phyloP scores from a whole-genome alignment of 2,329 filamentous ascomycete species.

The Cytospora paraplurivora region DNA sequence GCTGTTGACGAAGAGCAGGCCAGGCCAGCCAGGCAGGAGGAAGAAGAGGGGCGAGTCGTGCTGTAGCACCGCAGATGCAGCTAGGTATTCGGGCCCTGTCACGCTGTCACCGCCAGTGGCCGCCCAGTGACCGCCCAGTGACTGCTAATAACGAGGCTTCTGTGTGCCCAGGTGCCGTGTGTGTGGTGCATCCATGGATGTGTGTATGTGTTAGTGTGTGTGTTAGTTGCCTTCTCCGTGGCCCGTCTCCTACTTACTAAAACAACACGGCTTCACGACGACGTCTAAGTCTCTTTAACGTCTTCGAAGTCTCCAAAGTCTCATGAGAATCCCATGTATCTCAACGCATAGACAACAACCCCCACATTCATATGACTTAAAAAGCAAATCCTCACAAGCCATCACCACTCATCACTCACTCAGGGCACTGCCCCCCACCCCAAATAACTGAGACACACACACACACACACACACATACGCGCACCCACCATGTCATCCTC shows the following conservation, averaged over 20 bases:
- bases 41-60: conserved; percentile 21
- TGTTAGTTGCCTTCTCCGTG: conserved; percentile 18
- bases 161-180: too few relatives aligned
- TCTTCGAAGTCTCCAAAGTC: too few relatives aligned
- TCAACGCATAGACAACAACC: background rate
- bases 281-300: too few relatives aligned
- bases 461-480: background rate
- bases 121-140: background rate
- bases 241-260: background rate
- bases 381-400: background rate
- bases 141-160: background rate
- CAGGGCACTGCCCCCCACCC: background rate
- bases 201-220: background rate
- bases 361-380: background rate
- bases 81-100: conserved; percentile 15
- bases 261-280: background rate
- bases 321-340: background rate
- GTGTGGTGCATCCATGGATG: too few relatives aligned
- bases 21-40: too few relatives aligned
- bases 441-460: too few relatives aligned
- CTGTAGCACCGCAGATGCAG: conserved; percentile 22
- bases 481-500: conserved; percentile 19
- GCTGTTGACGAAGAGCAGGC: background rate
- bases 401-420: too few relatives aligned
- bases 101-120: too few relatives aligned